phyloP scores from a whole-genome alignment of 345 rosid genomes.

The Kernera saxatilis region DNA sequence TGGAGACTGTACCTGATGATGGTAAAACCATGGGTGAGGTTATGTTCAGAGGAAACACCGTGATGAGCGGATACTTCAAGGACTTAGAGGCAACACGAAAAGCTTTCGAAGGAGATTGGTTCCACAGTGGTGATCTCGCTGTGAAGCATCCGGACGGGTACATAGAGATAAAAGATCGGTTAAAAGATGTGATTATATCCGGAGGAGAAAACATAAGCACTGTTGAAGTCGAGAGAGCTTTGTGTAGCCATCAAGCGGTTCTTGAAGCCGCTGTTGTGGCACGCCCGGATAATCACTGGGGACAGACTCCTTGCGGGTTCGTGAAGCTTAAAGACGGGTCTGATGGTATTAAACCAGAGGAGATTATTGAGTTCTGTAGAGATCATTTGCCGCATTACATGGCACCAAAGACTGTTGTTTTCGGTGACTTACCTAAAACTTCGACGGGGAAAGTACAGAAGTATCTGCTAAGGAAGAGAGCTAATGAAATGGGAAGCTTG shows the following conservation, averaged over 20 bases:
- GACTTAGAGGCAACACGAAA: conserved; percentile 51
- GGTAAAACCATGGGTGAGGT: conserved; percentile 63
- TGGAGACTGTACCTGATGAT: conserved; percentile 53
- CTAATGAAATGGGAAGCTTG: conserved; percentile 45
- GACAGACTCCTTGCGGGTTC: conserved; percentile 84
- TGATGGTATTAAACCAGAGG: conserved; percentile 24
- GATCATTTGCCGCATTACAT: conserved; percentile 63
- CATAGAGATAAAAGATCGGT: conserved; percentile 68
- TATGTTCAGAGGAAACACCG: conserved; percentile 67
- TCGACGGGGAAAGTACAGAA: conserved; percentile 77
- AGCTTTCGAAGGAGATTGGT: conserved; percentile 75
- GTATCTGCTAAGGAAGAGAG: conserved; percentile 54
- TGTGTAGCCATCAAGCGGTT: conserved; percentile 59
- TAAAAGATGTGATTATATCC: conserved; percentile 65
- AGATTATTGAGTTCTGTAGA: conserved; percentile 54
- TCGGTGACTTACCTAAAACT: conserved; percentile 63
- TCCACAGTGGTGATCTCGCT: conserved; percentile 66
- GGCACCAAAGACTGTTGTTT: conserved; percentile 68
- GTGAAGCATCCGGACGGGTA: conserved; percentile 70
- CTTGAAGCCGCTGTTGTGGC: conserved; percentile 78
- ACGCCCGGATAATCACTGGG: conserved; percentile 72
- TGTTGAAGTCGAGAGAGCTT: conserved; percentile 54
- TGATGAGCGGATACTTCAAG: conserved; percentile 72
- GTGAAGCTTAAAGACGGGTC: conserved; percentile 61
- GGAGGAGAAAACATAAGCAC: conserved; percentile 85